Percentiles rank a stretch among this genome's conserved stretches.
These are phyloP conservation scores for Brassica rapa DNA, from an alignment of 345 rosid genomes.

Conservation along the genomic window DNA sequence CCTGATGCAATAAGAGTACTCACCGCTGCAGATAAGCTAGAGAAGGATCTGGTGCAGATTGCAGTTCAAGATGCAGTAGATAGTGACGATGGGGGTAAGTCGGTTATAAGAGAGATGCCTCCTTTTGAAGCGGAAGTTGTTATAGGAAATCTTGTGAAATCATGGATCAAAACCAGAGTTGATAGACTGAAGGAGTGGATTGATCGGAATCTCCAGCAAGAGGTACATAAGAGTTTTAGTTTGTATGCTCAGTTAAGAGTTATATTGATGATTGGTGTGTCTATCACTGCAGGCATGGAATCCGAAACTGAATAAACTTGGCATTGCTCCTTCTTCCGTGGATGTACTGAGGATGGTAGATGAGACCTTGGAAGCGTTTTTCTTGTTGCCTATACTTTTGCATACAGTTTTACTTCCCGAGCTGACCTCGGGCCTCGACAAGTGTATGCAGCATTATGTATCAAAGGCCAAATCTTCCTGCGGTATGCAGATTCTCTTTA, in stretches of 20 bases:
- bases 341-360: slow-evolving; percentile 83
- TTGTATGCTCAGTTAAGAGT: neutral
- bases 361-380: slow-evolving; percentile 91
- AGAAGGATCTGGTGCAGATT: slow-evolving; percentile 96
- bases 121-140: slow-evolving; percentile 90
- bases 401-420: slow-evolving; percentile 82
- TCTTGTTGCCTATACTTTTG: slow-evolving; percentile 80
- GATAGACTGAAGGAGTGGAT: slow-evolving; percentile 92
- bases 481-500: slow-evolving; percentile 49
- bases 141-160: slow-evolving; percentile 69
- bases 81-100: slow-evolving; percentile 98
- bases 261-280: neutral
- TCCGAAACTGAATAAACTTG: slow-evolving; percentile 69
- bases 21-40: slow-evolving; percentile 88
- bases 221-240: slow-evolving; percentile 46
- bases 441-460: slow-evolving; percentile 75
- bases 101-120: slow-evolving; percentile 95
- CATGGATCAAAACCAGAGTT: slow-evolving; percentile 79
- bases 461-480: slow-evolving; percentile 86
- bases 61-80: slow-evolving; percentile 95
- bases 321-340: slow-evolving; percentile 79
- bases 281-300: slow-evolving; percentile 69
- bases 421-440: slow-evolving; percentile 72
- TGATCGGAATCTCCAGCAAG: slow-evolving; percentile 78
- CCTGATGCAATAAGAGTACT: slow-evolving; percentile 92